Evolutionary conservation across 306 rosid genomes (phyloP), one percentile per base, ranked within the genome.

Genomic region (Castanospermum australe): DNA sequence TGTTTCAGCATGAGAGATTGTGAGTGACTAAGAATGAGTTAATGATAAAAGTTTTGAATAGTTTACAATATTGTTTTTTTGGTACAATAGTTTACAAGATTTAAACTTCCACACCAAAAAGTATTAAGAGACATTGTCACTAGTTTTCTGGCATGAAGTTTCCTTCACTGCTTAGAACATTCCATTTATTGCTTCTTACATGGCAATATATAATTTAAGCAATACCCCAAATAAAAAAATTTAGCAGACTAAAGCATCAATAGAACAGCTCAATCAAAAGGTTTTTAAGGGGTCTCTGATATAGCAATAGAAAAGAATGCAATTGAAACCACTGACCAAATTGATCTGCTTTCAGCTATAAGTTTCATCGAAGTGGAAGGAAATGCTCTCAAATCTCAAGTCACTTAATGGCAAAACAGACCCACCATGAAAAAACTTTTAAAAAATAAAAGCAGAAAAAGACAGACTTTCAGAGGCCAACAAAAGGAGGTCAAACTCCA

Each of bases 401-500:
- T 47, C 77, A 85, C 65, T 67, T 15, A 56, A 74, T 28, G 72
- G 77, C 61, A 42, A 42, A 50, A 81, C 11, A 54, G 78, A 75
- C 52, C 84, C 68, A 65, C 78, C 55, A 42, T 62, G 69, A 71
- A 80, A 57, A 79, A 42, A 38, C 42, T 24, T n/a, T n/a, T 14
- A 57, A 76, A 24, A 64, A 25, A 67, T 7, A 69, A 68, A 83
- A 61, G 52, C 45, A 79, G 67, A 85, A 67, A 82, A 82, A 84
- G 79, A 80, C 82, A 83, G 76, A 32, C 71, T 88, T 90, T 82
- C 75, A 77, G 76, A 84, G 89, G 15, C 65, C 80, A 70, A 64
- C 72, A 89, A 90, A 86, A 83, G 90, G 60, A 51, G 88, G 97
- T 92, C 96, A 91, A 78, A 72, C 76, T 64, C 65, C 71, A 61